Evolutionary conservation across 345 rosid species (phyloP), one percentile per base, ranked within the genome.

Genomic region (Salix dunnii): DNA sequence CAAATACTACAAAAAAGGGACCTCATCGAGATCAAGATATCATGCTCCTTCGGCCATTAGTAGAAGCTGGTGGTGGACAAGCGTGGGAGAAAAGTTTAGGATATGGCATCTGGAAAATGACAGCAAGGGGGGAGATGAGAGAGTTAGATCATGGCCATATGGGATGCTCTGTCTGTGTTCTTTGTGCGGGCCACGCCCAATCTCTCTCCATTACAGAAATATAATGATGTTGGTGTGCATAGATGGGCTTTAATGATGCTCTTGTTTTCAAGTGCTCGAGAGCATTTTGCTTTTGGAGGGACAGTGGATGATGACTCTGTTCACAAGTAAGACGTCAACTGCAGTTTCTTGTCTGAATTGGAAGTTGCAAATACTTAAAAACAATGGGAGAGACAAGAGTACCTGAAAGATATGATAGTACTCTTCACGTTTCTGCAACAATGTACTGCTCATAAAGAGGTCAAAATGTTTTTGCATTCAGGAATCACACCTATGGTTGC

Each of bases 1-100:
- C 23, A n/a, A 30, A 30, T 30, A 14, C 5, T 30, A 28, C 11
- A 28, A 40, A 17, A 11, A 31, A 2, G 18, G 60, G 2, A 12
- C 2, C 36, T 38, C 11, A 28, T 13, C 4, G 61, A 20, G 28
- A 46, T 62, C 70, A 53, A 16, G 23, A 48, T 16, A 69, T 68
- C 28, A 31, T 18, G 72, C 76, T 68, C 13, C 21, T 66, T 40
- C 75, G 8, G 21, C 18, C 36, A 25, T 63, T 31, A 63, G 25
- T 23, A 63, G 53, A 74, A 73, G 70, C 67, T 55, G 28, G 73
- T 49, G 77, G 85, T 42, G 81, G 87, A 82, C 76, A 76, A 68
- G 87, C 84, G 77, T 76, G 76, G 66, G 78, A 43, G 72, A 53
- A 55, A 71, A 70, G 64, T 61, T 35, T 42, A 28, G 67, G 76